Evolutionary conservation across 306 rosid genomes (phyloP).

Genomic region (Pterocarpus macrocarpus): DNA sequence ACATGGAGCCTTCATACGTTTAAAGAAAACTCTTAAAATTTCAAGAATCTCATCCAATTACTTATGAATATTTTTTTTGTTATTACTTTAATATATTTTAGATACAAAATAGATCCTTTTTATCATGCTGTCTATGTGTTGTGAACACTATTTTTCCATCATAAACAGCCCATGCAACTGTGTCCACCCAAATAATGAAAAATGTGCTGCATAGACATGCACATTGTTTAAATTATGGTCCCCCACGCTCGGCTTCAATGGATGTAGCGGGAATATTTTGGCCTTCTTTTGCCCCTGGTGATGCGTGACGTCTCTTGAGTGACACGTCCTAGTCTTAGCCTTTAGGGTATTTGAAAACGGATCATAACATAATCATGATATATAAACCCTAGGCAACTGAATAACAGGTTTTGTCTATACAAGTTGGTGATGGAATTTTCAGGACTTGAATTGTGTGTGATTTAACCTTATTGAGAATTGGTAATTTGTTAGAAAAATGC

Average conservation of each 20-base stretch:
- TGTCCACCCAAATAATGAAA: slow-evolving; percentile 1
- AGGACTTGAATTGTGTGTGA: not conserved
- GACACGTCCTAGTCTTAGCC: slow-evolving; percentile 55
- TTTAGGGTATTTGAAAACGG: slow-evolving; percentile 32
- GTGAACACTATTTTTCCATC: too few relatives aligned
- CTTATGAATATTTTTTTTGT: too few relatives aligned
- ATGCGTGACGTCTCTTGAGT: slow-evolving; percentile 48
- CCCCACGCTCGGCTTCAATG: slow-evolving; percentile 30
- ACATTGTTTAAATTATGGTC: slow-evolving; percentile 15
- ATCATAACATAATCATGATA: not conserved
- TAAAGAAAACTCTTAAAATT: too few relatives aligned
- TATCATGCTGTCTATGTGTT: too few relatives aligned
- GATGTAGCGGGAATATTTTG: slow-evolving; percentile 28
- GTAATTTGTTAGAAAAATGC: not conserved
- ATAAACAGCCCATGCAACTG: not conserved
- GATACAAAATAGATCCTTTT: too few relatives aligned
- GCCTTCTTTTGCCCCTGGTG: slow-evolving; percentile 12
- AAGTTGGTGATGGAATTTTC: not conserved
- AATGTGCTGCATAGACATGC: not conserved
- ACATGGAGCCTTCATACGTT: too few relatives aligned
- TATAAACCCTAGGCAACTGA: slow-evolving; percentile 7
- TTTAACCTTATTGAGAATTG: not conserved
- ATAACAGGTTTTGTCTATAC: too few relatives aligned
- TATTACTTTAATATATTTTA: too few relatives aligned
- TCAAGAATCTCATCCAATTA: too few relatives aligned